Base-by-base conservation (phyloP, 2,329 filamentous ascomycete genomes). In the Cladophialophora yegresii region DNA sequence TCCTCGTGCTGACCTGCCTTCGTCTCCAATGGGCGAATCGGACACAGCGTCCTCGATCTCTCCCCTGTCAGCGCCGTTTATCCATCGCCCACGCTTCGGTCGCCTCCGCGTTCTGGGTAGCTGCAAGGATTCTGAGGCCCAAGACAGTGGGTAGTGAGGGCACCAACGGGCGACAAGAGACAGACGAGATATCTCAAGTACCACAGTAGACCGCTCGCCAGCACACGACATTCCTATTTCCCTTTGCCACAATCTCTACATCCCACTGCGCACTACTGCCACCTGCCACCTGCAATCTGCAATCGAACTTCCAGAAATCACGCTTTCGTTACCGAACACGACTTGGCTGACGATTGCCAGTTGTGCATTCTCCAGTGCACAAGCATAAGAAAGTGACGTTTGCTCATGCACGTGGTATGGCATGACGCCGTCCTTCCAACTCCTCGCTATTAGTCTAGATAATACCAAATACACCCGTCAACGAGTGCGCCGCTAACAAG, bases 11-110 rank as follows among this genome's bases (percentile, higher is more conserved):
- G 61, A 54, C 30, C 22, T 32, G 23, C 12, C 10, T 23, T 54
- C 33, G 33, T 6, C 12, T 26, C 36, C 16, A 20, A 26, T 28
- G 22, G 51, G 16, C 60, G 56, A 62, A 66, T 62, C 55, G 40
- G 22, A 53, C 47, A 20, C 28, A 3, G 10, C 26, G 9, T 20
- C 26, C 45, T 30, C 50, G 6, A 26, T 22, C 28, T 20, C 30
- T 23, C 43, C 55, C 40, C 51, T 40, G 49, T 61, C 49, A 32
- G 23, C 7, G n/a, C 10, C 51, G 50, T 12, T 54, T 36, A 57
- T 32, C 54, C 54, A 54, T 40, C 26, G 43, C 45, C 55, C 54
- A 61, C 63, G 54, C 66, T 58, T 68, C 66, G 66, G 66, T 64
- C 63, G 54, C 63, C 66, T 68, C 66, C 66, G 66, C 54, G 23